Base-by-base conservation (phyloP, 306 rosid species). In the Calophaca sinica region DNA sequence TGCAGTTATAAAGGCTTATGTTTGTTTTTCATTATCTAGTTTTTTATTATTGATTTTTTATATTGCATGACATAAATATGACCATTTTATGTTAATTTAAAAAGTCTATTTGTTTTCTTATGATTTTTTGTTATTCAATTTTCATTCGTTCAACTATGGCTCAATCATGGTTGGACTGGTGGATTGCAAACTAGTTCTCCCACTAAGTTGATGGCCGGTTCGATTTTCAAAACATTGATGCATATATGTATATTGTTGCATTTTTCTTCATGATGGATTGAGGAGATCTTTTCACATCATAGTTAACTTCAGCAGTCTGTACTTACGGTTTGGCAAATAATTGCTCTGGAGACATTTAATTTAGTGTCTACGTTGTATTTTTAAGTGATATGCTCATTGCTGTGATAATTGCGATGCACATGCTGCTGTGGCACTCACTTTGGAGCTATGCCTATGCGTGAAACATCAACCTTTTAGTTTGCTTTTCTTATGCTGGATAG, bases 201-300 rank as follows among this genome's bases (percentile, higher is more conserved):
- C 26, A 33, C 36, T 4, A 33, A 33, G 36, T 41, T 0, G 9
- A 6, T 41, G 8, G 8, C n/a, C 13, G 1, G 50, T 45, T 10
- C 2, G 50, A 10, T 9, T 45, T 45, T 9, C 12, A 45, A 45
- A 45, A 2, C 4, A 2, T 33, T 33, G 36, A 2, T 33, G 26
- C 1, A 0, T 20, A 20, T 42, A 42, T 70, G 33, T 11, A 59
- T 42, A 6, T 13, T 8, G 57, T 35, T 45, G 10, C 7, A 1
- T 58, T 58, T 5, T 59, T 46, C 36, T 73, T 73, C 15, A n/a
- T 5, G 69, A 59, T 45, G 59, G 42, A 9, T 45, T n/a, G n/a
- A n/a, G 59, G 48, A 46, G 4, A 42, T 46, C 33, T 74, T 53
- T 74, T 74, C 31, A 6, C 41, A 36, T 20, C 42, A 35, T 42